phyloP scores from a whole-genome alignment of 2,329 filamentous ascomycete genomes.

The Falciphora oryzae region DNA sequence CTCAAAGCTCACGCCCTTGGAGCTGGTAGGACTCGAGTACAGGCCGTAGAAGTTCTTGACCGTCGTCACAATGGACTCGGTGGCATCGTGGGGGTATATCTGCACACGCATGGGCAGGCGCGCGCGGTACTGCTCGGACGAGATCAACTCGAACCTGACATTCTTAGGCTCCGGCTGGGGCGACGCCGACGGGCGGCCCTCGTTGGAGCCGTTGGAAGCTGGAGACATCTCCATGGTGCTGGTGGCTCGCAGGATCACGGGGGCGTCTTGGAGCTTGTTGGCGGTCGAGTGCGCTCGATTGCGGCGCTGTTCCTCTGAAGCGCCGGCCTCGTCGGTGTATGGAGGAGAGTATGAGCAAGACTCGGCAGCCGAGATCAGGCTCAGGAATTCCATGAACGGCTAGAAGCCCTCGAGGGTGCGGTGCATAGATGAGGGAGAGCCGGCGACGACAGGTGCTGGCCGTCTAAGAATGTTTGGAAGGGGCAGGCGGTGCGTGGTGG shows the following conservation, averaged over 20 bases:
- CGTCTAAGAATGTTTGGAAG: background rate
- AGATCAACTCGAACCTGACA: slow-evolving; percentile 73
- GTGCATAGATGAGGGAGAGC: slow-evolving; percentile 2
- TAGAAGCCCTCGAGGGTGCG: slow-evolving; percentile 10
- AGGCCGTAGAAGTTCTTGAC: slow-evolving; percentile 99
- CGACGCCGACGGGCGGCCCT: slow-evolving; percentile 34
- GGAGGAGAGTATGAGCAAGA: slow-evolving; percentile 12
- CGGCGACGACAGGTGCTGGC: background rate
- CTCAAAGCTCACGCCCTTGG: slow-evolving; percentile 89
- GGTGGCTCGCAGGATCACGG: background rate
- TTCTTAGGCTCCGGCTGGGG: slow-evolving; percentile 56
- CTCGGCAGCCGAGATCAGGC: slow-evolving; percentile 21
- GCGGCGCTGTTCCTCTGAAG: slow-evolving; percentile 3
- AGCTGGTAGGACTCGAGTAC: slow-evolving; percentile 66
- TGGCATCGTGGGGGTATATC: slow-evolving; percentile 93
- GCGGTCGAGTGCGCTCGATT: slow-evolving; percentile 3
- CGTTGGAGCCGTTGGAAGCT: slow-evolving; percentile 12
- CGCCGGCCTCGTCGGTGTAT: slow-evolving; percentile 1
- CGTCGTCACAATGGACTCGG: slow-evolving; percentile 94
- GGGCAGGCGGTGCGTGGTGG: background rate
- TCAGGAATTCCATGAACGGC: slow-evolving; percentile 27
- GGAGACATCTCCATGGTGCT: slow-evolving; percentile 9
- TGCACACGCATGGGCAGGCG: slow-evolving; percentile 81
- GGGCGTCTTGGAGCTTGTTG: background rate
- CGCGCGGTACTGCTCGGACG: slow-evolving; percentile 63